These are phyloP conservation scores for Auriscalpium vulgare DNA, from an alignment of 768 basidiomycete species.

Conservation along the genomic window DNA sequence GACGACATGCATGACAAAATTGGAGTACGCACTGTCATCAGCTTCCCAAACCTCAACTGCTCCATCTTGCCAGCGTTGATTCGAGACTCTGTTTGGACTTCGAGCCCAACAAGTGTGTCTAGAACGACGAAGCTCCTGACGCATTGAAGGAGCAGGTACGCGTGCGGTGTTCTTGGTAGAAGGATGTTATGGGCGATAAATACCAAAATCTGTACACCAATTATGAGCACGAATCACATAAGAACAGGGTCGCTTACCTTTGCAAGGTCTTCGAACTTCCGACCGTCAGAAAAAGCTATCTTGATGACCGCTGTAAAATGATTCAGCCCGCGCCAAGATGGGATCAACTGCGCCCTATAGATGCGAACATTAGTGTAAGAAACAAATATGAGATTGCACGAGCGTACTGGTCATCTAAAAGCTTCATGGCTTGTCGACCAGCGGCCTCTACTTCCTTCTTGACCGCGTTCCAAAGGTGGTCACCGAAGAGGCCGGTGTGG, in stretches of 20 bases:
- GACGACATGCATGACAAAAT: no score
- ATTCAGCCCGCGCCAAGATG: neutral
- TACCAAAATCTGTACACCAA: neutral
- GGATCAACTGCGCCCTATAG: neutral
- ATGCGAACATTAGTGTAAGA: neutral
- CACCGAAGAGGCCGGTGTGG: slow-evolving; percentile 7
- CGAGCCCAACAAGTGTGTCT: neutral
- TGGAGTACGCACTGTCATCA: neutral
- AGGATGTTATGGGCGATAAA: neutral
- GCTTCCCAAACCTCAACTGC: neutral
- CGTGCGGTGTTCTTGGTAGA: neutral
- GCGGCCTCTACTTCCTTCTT: neutral
- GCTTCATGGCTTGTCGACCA: neutral
- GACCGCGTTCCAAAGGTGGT: slow-evolving; percentile 7
- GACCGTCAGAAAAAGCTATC: neutral
- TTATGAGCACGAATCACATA: neutral
- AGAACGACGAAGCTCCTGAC: neutral
- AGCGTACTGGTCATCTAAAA: neutral
- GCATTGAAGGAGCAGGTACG: neutral
- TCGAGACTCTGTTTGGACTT: neutral
- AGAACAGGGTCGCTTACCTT: neutral
- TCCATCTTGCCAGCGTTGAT: neutral
- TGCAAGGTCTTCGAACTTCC: neutral
- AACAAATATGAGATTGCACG: neutral
- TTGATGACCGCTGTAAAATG: neutral